Base-by-base conservation (phyloP, 2,329 filamentous ascomycete species). In the Fusarium pseudocircinatum region DNA sequence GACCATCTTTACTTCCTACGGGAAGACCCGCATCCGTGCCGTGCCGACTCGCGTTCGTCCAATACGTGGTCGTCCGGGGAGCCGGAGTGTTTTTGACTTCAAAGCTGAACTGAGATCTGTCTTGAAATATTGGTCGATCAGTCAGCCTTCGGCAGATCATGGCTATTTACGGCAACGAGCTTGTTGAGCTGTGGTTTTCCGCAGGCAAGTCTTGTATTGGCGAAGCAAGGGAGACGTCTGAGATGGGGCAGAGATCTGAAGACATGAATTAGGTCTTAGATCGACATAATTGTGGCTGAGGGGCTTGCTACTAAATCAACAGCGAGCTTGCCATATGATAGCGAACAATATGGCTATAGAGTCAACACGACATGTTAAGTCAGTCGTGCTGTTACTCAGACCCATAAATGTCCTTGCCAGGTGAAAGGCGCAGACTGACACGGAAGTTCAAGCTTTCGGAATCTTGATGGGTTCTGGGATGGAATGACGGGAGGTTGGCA, bases 361-460 rank as follows among this genome's bases (percentile, higher is more conserved):
- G 4, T 39, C 5, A 39, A 7, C 0, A 6, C 1, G 6, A 7
- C 24, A 7, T 1, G 2, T 7, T 16, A n/a, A 28, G 15, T 28
- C 14, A n/a, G 5, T 2, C 1, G 4, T 24, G 1, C 6, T 37
- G 24, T 18, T 4, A 6, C 26, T 1, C 7, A 16, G 15, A 7
- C 3, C 3, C 7, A 7, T 6, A 37, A 8, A 9, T 16, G 18
- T 12, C 7, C 13, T 16, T 24, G 9, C 3, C n/a, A n/a, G n/a
- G n/a, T n/a, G n/a, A n/a, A 8, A 36, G 5, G 12, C 10, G 9
- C 1, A 12, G 15, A 43, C 9, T 24, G 22, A 34, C 16, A 3
- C 6, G 4, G 6, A 18, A 1, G n/a, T 10, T 7, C 18, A 22
- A 13, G 10, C 12, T 4, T 11, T 18, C 16, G 11, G 8, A 7